Evolutionary conservation across 75 land plant genomes (phyloP).

Genomic region (Chamaecyparis obtusa): DNA sequence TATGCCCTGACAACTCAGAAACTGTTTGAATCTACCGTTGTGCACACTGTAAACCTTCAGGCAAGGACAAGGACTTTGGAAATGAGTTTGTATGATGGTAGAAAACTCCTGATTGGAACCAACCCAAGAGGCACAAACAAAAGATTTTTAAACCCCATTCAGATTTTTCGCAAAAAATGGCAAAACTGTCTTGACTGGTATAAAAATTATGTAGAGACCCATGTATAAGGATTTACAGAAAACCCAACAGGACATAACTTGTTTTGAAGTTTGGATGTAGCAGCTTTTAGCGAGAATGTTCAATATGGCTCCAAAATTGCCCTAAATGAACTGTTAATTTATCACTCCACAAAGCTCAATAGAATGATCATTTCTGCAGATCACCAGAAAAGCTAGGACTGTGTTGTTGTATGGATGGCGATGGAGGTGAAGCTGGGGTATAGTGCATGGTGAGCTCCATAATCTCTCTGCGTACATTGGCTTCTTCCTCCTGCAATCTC

Average conservation of each 20-base stretch:
- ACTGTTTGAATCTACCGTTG: too few species aligned
- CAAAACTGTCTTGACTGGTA: not conserved
- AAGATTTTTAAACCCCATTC: not conserved
- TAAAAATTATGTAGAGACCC: not conserved
- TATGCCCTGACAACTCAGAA: not conserved
- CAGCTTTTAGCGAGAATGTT: not conserved
- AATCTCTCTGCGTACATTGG: constrained; percentile 18
- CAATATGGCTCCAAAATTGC: not conserved
- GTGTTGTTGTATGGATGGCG: not conserved
- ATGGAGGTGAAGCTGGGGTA: constrained; percentile 26
- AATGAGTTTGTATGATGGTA: not conserved
- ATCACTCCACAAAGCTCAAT: not conserved
- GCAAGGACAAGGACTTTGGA: too few species aligned
- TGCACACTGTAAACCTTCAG: not conserved
- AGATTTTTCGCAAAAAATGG: not conserved
- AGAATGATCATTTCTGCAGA: not conserved
- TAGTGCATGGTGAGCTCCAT: constrained; percentile 28
- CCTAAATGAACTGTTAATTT: not conserved
- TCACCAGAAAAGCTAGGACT: not conserved
- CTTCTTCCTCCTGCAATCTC: constrained; percentile 25
- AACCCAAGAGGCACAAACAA: not conserved
- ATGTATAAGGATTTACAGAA: not conserved
- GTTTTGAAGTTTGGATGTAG: not conserved
- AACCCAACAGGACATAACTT: not conserved
- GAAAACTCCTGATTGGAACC: too few species aligned